Evolutionary conservation across 2,329 filamentous ascomycete genomes (phyloP).

Genomic region (Didymella sp.): DNA sequence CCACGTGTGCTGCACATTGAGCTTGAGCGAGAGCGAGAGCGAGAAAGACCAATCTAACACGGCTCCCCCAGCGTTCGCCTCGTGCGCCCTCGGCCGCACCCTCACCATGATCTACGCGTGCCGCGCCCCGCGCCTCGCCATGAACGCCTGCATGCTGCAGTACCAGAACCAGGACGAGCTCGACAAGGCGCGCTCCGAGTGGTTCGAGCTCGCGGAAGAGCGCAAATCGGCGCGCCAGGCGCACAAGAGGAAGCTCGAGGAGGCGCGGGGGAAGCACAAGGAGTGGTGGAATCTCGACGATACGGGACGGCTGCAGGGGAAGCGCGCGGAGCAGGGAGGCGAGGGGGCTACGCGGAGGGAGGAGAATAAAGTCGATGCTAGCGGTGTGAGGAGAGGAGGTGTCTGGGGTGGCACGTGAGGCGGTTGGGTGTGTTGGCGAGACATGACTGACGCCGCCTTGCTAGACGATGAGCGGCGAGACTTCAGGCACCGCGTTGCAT

Average conservation of each 20-base stretch:
- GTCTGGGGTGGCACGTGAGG: slow-evolving; percentile 15
- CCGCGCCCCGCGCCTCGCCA: slow-evolving; percentile 76
- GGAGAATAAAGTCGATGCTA: slow-evolving; percentile 30
- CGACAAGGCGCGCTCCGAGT: slow-evolving; percentile 89
- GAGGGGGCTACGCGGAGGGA: slow-evolving; percentile 21
- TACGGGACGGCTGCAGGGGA: slow-evolving; percentile 40
- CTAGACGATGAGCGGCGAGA: no score
- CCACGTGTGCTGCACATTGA: no score
- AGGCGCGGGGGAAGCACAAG: slow-evolving; percentile 55
- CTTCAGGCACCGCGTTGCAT: no score
- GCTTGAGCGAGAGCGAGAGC: no score
- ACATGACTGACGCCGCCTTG: no score
- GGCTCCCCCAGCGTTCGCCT: slow-evolving; percentile 90
- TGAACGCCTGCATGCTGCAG: slow-evolving; percentile 93
- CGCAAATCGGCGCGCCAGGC: slow-evolving; percentile 71
- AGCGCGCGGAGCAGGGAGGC: slow-evolving; percentile 24
- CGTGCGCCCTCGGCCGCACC: slow-evolving; percentile 85
- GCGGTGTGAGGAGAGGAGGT: slow-evolving; percentile 29
- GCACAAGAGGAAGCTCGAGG: slow-evolving; percentile 55
- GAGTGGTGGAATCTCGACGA: slow-evolving; percentile 61
- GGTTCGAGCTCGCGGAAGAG: slow-evolving; percentile 81
- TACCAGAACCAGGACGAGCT: slow-evolving; percentile 85
- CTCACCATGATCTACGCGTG: slow-evolving; percentile 89
- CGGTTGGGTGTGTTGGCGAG: not conserved
- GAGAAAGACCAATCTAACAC: no score